Evolutionary conservation across 2,329 filamentous ascomycete species (phyloP).

Genomic region (Teratosphaeria destructans): DNA sequence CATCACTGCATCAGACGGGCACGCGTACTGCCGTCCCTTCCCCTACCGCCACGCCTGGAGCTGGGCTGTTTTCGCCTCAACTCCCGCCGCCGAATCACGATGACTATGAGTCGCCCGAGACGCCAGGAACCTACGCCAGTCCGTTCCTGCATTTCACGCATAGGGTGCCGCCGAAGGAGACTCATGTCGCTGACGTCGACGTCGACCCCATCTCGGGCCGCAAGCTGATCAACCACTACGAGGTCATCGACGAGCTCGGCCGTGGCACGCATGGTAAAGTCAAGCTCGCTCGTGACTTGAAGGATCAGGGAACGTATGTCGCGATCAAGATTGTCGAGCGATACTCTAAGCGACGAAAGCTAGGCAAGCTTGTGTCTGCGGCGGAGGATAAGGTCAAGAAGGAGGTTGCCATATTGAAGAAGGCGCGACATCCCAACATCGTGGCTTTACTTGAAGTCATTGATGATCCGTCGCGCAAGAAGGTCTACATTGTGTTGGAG

Average conservation of each 20-base stretch:
- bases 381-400: slow-evolving; percentile 77
- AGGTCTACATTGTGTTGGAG: slow-evolving; percentile 96
- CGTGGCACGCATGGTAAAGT: slow-evolving; percentile 96
- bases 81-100: slow-evolving; percentile 15
- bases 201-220: slow-evolving; percentile 80
- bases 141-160: slow-evolving; percentile 42
- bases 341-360: slow-evolving; percentile 81
- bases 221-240: slow-evolving; percentile 96
- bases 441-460: slow-evolving; percentile 94
- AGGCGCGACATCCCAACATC: slow-evolving; percentile 94
- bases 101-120: slow-evolving; percentile 21
- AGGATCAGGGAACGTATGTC: slow-evolving; percentile 59
- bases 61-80: slow-evolving; percentile 34
- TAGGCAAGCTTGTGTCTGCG: slow-evolving; percentile 60
- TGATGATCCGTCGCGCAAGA: slow-evolving; percentile 89
- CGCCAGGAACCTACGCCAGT: slow-evolving; percentile 35
- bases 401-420: slow-evolving; percentile 96
- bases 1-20: slow-evolving; percentile 29
- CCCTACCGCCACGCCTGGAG: slow-evolving; percentile 33
- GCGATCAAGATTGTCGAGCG: slow-evolving; percentile 98
- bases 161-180: slow-evolving; percentile 45
- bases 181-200: slow-evolving; percentile 83
- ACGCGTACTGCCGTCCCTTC: slow-evolving; percentile 36
- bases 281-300: slow-evolving; percentile 76
- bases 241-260: slow-evolving; percentile 91